These are phyloP conservation scores for Russula abietina DNA, from an alignment of 768 basidiomycete species.

Conservation along the genomic window DNA sequence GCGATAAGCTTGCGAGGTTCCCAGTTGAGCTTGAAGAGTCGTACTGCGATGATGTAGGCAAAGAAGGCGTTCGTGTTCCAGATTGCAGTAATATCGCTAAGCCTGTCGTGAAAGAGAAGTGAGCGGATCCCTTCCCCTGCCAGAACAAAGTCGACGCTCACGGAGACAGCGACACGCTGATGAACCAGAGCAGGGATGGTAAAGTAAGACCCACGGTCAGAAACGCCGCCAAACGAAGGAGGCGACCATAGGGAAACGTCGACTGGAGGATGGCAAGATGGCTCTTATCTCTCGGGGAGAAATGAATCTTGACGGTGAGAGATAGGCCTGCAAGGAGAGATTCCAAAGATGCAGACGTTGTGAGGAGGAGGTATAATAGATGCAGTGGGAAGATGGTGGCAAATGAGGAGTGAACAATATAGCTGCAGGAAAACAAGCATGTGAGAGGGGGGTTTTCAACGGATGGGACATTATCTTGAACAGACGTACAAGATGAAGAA, in stretches of 20 bases:
- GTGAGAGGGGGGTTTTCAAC: constrained; percentile 1
- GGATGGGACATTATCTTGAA: not conserved
- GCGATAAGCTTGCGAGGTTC: constrained; percentile 58
- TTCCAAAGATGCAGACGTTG: constrained; percentile 42
- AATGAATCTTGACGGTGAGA: constrained; percentile 40
- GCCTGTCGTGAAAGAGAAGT: constrained; percentile 35
- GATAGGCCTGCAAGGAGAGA: constrained; percentile 49
- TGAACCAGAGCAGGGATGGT: constrained; percentile 72
- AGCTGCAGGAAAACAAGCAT: constrained; percentile 43
- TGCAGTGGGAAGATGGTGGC: constrained; percentile 77
- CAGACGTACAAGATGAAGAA: constrained; percentile 76
- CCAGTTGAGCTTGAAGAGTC: constrained; percentile 58
- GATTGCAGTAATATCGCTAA: constrained; percentile 73
- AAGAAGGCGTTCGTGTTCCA: constrained; percentile 92
- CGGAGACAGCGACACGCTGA: constrained; percentile 63
- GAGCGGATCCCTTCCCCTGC: not conserved
- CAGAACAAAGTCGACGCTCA: constrained; percentile 36
- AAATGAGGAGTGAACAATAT: constrained; percentile 81
- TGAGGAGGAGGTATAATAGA: constrained; percentile 54
- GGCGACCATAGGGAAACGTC: constrained; percentile 32
- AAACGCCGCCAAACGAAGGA: constrained; percentile 31
- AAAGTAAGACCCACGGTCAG: constrained; percentile 55
- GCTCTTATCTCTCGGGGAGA: constrained; percentile 15
- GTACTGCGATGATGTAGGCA: constrained; percentile 81
- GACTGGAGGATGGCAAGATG: constrained; percentile 1